Evolutionary conservation across 164 flowering plant species (phyloP), one percentile per base, ranked within the genome.

Genomic region (Tetrastigma voinierianum): DNA sequence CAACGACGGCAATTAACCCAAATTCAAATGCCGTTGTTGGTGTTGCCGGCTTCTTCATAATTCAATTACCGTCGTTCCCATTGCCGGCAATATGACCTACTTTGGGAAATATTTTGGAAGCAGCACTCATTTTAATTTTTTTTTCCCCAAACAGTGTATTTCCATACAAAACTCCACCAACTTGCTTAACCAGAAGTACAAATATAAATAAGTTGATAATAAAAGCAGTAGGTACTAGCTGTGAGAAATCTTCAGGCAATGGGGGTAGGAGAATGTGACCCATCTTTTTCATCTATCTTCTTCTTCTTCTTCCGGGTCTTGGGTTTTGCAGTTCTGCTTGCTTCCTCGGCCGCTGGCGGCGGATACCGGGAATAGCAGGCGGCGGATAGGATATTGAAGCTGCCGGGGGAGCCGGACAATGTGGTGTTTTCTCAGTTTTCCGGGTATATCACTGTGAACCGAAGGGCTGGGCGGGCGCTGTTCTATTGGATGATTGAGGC

Each of bases 401-500:
- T 78, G 13, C 81, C 81, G 0, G 81, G 81, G 21, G 78, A 74
- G 62, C 75, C 77, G 1, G 20, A 51, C 0, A 67, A 73, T 47
- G 77, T 75, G 43, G 61, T 15, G 16, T 80, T 80, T 67, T 46
- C 67, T 47, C 83, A 80, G 11, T 80, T 56, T 24, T 64, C 75
- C 0, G 83, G 83, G 17, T 80, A 80, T 54, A 49, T 80, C 1
- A 77, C 83, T 0, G 81, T 77, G 44, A 70, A 80, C 23, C 13
- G 4, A 9, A 3, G 1, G 10, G 72, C 72, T 0, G 83, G 79
- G 7, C 64, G 83, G 56, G 79, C 81, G 14, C 73, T 80, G 2
- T 80, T 77, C 25, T 77, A 78, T 47, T 81, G 74, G 77, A 23
- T 80, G 23, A 43, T 72, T 32, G 73, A 80, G 62, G 74, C 78